Evolutionary conservation across 176 grass and related monocot species (phyloP), one percentile per base, ranked within the genome.

Genomic region (Rhynchospora tenuis): DNA sequence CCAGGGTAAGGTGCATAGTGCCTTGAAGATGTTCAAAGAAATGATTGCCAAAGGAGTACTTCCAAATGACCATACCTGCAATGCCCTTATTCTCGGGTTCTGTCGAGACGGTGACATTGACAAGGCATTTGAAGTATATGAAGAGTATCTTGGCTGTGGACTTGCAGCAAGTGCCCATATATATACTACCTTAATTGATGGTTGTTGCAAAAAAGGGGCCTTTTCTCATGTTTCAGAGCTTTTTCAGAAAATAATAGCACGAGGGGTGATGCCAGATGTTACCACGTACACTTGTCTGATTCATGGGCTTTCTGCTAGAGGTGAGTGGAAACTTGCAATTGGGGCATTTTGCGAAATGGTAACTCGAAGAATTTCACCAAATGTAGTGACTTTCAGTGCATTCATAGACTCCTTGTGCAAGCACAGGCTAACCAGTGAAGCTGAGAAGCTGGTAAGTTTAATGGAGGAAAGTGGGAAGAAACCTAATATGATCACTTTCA

Each of bases 381-480:
- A 65, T 80, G 3, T 19, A 28, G 17, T 20, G n/a, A 84, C 38
- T 1, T 86, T 29, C 48, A 86, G 0, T 47, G 8, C 0, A 0
- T 31, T 88, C 0, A 90, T 85, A 52, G 19, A 5, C 14, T 79
- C 33, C 2, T 83, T 88, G 44, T 88, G 83, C 42, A 86, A 65
- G 57, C 15, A 88, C 46, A 73, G 69, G 12, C 55, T 38, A 16
- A 44, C 23, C 23, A 1, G 23, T 47, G 64, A 83, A 58, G 24
- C 62, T 63, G 44, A 14, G 20, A 91, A 59, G 72, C 70, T 66
- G 73, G 59, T 88, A 63, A 61, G 86, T 78, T 33, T 69, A 3
- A 74, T 87, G 52, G 4, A n/a, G 24, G 6, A 72, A 5, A 84
- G 3, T 50, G 73, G 73, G 3, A 9, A 22, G 24, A 56, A 58